Percentiles rank a stretch among this genome's conserved stretches.
These are phyloP conservation scores for Chenopodium formosanum DNA, from an alignment of 148 eudicot species.

Conservation along the genomic window DNA sequence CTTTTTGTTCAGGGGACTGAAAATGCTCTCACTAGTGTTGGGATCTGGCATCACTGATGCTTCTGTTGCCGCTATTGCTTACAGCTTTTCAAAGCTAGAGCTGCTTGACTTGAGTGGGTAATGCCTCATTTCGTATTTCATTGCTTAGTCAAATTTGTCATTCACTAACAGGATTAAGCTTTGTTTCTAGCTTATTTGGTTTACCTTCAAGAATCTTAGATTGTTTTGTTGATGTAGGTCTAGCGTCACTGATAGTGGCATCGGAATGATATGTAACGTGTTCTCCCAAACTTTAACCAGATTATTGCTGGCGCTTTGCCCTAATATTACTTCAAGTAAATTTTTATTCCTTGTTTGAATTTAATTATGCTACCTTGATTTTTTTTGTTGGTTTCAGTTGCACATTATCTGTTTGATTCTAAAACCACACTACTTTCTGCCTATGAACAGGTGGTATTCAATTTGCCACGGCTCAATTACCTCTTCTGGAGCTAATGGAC, in stretches of 20 bases:
- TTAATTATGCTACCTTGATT: neutral
- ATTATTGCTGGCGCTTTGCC: slow-evolving; percentile 82
- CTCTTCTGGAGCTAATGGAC: slow-evolving; percentile 88
- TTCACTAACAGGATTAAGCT: slow-evolving; percentile 5
- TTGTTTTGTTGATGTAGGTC: slow-evolving; percentile 49
- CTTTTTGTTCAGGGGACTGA: slow-evolving; percentile 58
- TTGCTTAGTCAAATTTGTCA: neutral
- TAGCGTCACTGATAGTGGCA: slow-evolving; percentile 88
- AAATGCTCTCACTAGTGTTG: slow-evolving; percentile 80
- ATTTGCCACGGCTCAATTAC: slow-evolving; percentile 94
- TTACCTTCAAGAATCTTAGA: neutral
- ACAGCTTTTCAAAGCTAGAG: slow-evolving; percentile 79
- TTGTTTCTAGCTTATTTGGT: neutral
- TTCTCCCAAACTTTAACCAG: slow-evolving; percentile 72
- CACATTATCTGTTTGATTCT: neutral
- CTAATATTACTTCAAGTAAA: slow-evolving; percentile 89
- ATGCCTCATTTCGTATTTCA: slow-evolving; percentile 14
- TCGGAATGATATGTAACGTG: slow-evolving; percentile 88
- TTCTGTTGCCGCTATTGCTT: slow-evolving; percentile 88
- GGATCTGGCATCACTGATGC: slow-evolving; percentile 89
- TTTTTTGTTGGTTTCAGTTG: neutral
- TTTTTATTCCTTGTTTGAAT: slow-evolving; percentile 11
- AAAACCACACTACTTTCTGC: neutral
- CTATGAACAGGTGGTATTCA: slow-evolving; percentile 81
- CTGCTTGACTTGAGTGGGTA: slow-evolving; percentile 97